These are phyloP conservation scores for Hirschfeldia incana DNA, from an alignment of 345 rosid genomes.

Conservation along the genomic window DNA sequence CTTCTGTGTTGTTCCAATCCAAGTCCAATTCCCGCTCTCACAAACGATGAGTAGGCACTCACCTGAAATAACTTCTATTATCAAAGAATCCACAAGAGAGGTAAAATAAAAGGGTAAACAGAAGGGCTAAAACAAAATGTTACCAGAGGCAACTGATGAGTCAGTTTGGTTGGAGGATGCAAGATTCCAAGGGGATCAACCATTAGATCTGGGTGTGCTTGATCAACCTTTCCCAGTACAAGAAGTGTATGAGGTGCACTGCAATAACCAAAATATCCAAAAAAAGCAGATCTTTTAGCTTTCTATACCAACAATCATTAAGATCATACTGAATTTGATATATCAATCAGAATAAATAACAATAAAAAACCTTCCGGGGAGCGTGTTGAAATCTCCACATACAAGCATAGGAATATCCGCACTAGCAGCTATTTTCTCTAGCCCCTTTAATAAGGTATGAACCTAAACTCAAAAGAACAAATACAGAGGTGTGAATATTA, in stretches of 20 bases:
- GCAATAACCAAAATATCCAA: constrained; percentile 38
- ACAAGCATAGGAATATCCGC: constrained; percentile 98
- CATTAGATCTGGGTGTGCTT: constrained; percentile 69
- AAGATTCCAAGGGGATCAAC: constrained; percentile 87
- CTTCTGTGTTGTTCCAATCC: constrained; percentile 75
- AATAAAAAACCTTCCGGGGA: constrained; percentile 44
- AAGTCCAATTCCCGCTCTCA: constrained; percentile 59
- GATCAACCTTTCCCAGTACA: constrained; percentile 91
- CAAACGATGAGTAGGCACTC: constrained; percentile 94
- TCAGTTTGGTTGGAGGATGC: constrained; percentile 82
- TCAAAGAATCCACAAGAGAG: constrained; percentile 14
- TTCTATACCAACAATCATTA: not conserved
- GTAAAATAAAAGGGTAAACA: not conserved
- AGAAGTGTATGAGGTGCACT: constrained; percentile 98
- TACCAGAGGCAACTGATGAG: constrained; percentile 96
- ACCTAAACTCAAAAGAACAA: constrained; percentile 49
- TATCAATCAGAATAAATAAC: constrained; percentile 11
- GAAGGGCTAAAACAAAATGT: constrained; percentile 17
- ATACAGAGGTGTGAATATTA: not conserved
- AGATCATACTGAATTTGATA: constrained; percentile 8
- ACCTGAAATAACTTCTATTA: constrained; percentile 55
- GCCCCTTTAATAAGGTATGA: constrained; percentile 90
- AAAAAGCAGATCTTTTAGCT: not conserved
- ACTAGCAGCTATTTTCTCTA: constrained; percentile 95
- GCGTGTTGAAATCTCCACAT: constrained; percentile 94